Conservation (phyloP, 371 early-diverging fungal species). For the Thermomucor indicae-seudaticae region DNA sequence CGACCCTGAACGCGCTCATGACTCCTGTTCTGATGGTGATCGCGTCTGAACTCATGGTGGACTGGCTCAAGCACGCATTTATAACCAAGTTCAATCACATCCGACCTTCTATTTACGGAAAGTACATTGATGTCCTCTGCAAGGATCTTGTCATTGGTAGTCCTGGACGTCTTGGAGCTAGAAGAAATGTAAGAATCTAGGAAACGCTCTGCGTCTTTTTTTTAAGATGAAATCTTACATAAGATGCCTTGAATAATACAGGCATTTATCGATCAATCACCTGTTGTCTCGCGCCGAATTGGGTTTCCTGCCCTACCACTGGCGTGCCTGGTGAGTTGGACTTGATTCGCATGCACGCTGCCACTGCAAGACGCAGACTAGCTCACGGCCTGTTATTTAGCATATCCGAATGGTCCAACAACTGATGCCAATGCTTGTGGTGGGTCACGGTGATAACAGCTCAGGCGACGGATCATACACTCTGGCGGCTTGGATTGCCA, state of each 20-base stretch:
- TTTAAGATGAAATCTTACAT: neutral
- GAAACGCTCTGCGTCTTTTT: slow-evolving; percentile 6
- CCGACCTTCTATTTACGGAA: slow-evolving; percentile 80
- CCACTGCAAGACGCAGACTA: neutral
- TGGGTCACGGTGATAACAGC: slow-evolving; percentile 9
- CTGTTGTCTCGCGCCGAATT: slow-evolving; percentile 84
- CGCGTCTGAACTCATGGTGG: slow-evolving; percentile 88
- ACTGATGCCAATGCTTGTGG: slow-evolving; percentile 62
- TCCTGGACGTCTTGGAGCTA: slow-evolving; percentile 43
- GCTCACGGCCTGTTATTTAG: slow-evolving; percentile 8
- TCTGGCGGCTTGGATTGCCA: slow-evolving; percentile 17
- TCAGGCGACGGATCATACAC: slow-evolving; percentile 8
- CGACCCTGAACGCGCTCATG: slow-evolving; percentile 59
- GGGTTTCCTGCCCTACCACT: slow-evolving; percentile 90
- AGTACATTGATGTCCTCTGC: slow-evolving; percentile 84
- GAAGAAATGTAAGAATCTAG: slow-evolving; percentile 21
- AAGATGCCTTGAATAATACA: too few relatives aligned
- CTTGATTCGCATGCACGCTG: neutral
- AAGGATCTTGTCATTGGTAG: slow-evolving; percentile 78
- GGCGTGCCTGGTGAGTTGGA: slow-evolving; percentile 69
- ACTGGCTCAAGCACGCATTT: slow-evolving; percentile 98
- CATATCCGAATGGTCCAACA: slow-evolving; percentile 68
- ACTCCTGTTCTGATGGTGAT: slow-evolving; percentile 84
- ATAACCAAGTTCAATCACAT: slow-evolving; percentile 96
- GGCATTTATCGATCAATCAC: slow-evolving; percentile 78